Evolutionary conservation across 2,329 filamentous ascomycete genomes (phyloP), one percentile per base, ranked within the genome.

Genomic region (Calycina herbarum): DNA sequence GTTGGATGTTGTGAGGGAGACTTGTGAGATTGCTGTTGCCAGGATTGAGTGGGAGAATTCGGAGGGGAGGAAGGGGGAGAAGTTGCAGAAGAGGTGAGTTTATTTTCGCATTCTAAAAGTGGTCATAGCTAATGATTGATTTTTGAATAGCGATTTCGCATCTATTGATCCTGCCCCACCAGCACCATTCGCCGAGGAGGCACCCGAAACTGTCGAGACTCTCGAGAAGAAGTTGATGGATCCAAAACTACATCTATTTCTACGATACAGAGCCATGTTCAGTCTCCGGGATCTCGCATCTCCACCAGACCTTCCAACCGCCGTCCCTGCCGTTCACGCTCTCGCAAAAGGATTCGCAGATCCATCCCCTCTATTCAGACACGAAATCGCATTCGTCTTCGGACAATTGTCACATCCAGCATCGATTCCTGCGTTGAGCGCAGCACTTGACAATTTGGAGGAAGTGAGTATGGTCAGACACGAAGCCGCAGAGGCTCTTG

Each of bases 311-410:
- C 88, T 96, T 56, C 91, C 93, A 1, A 97, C 94, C 1, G 94
- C 94, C 6, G 86, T 93, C 17, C 90, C 92, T n/a, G 94, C 95
- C 20, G 86, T 99, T 62, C 85, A 90, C 57, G 92, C 94, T 11
- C 86, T 99, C 58, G 93, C 95, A 57, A 89, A 89, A 75, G 95
- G 95, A 17, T 89, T 99, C 73, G 83, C 83, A 38, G 95, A 99
- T 77, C 83, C 88, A 20, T 97, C 94, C 59, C 94, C 94, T 5
- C 87, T 99, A 7, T 98, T 99, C 85, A 89, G 95, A 71, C 95
- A 99, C 80, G 95, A 99, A 77, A 93, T 99, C 70, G 95, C 95
- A 15, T 99, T 99, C 77, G 95, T 99, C 15, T 99, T 99, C 73
- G 95, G 95, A 64, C 95, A 99, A 78, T 84, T 99, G 62, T 93